A percentile compares a stretch with the other conserved stretches of the same genome.
Conservation (phyloP, 2,329 filamentous ascomycete genomes). For the Talaromyces islandicus region DNA sequence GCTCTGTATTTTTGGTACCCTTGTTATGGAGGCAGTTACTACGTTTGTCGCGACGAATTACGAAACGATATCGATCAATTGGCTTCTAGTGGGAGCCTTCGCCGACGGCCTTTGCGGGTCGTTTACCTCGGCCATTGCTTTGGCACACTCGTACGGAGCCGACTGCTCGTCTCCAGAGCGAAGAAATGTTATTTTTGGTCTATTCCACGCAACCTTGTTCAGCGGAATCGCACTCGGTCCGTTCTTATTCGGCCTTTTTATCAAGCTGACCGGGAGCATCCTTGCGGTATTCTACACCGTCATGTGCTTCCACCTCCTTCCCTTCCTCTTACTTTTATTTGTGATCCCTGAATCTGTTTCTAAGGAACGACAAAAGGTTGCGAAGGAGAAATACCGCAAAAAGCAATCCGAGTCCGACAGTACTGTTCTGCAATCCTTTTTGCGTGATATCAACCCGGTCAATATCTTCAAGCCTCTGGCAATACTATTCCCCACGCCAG, state of each 20-base stretch:
- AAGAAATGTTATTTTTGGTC: conserved; percentile 78
- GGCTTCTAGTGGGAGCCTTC: conserved; percentile 69
- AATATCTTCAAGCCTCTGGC: conserved; percentile 74
- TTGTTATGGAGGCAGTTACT: conserved; percentile 68
- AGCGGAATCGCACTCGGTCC: conserved; percentile 84
- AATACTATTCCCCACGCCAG: conserved; percentile 63
- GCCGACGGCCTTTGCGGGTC: conserved; percentile 83
- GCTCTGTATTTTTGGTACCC: conserved; percentile 66
- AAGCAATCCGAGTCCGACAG: conserved; percentile 31
- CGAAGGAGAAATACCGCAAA: conserved; percentile 60
- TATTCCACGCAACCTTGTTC: conserved; percentile 85
- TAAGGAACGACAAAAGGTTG: conserved; percentile 61
- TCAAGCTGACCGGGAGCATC: conserved; percentile 68
- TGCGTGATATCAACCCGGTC: conserved; percentile 35
- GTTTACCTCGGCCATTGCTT: conserved; percentile 73
- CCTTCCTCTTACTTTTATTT: conserved; percentile 65
- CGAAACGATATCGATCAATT: conserved; percentile 65
- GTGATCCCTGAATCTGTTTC: conserved; percentile 81
- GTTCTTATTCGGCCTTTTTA: conserved; percentile 70
- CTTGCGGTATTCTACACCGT: conserved; percentile 81
- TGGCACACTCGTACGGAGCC: conserved; percentile 79
- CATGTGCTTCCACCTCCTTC: conserved; percentile 64
- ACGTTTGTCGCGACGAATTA: conserved; percentile 73
- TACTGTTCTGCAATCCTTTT: conserved; percentile 17
- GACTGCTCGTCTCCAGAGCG: conserved; percentile 79